Conservation (phyloP, 2,329 filamentous ascomycete species). For the Neonectria coccinea region DNA sequence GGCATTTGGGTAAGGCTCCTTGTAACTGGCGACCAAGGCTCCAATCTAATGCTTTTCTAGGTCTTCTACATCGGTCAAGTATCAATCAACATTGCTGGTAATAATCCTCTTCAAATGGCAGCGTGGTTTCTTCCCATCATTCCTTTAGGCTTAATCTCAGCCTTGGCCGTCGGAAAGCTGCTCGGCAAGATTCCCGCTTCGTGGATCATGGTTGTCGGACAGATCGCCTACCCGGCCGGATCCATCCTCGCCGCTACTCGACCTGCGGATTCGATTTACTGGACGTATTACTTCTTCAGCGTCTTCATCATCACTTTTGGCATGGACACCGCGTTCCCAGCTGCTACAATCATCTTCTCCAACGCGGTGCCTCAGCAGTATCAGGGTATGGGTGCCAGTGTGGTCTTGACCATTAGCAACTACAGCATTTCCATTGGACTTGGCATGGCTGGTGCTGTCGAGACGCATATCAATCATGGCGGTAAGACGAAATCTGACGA, state of each 20-base stretch:
- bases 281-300: constrained; percentile 65
- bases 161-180: constrained; percentile 52
- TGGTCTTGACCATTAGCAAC: constrained; percentile 27
- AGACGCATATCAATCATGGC: constrained; percentile 14
- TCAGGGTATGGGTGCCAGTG: constrained; percentile 24
- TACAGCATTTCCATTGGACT: constrained; percentile 27
- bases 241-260: constrained; percentile 55
- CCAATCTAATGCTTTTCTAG: not conserved
- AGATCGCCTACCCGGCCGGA: constrained; percentile 54
- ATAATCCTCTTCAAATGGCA: constrained; percentile 54
- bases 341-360: constrained; percentile 26
- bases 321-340: constrained; percentile 26
- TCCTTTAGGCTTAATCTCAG: constrained; percentile 56
- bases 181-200: constrained; percentile 43
- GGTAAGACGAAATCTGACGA: not conserved
- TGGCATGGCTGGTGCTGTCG: constrained; percentile 19
- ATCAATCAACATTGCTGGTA: constrained; percentile 53
- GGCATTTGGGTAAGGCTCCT: constrained; percentile 19
- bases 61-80: constrained; percentile 22
- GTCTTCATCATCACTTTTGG: constrained; percentile 24
- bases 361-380: constrained; percentile 16
- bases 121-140: constrained; percentile 51
- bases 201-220: constrained; percentile 55
- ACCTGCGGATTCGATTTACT: constrained; percentile 67
- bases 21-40: too few relatives aligned